These are phyloP conservation scores for Yamadazyma paraphyllophila DNA, from an alignment of 805 yeast species.

Conservation along the genomic window DNA sequence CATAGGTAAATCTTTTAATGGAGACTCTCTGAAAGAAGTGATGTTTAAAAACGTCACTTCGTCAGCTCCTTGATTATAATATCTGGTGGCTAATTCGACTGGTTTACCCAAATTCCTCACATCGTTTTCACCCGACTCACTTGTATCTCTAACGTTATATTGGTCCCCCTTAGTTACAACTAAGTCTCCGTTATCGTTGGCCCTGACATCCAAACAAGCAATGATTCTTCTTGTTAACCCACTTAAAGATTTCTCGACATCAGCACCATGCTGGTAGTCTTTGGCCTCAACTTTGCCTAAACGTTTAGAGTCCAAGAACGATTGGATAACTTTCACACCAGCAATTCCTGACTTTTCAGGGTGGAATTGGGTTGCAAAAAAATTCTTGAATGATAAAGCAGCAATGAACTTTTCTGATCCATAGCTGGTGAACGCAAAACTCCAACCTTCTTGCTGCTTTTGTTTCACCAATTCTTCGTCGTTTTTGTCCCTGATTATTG, in stretches of 20 bases:
- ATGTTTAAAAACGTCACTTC: slow-evolving; percentile 93
- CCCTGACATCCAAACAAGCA: slow-evolving; percentile 96
- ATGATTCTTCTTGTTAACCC: slow-evolving; percentile 89
- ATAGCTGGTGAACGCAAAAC: slow-evolving; percentile 67
- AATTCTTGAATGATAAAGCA: slow-evolving; percentile 69
- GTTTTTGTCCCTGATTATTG: slow-evolving; percentile 43
- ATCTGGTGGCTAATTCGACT: slow-evolving; percentile 86
- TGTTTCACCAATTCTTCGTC: slow-evolving; percentile 26
- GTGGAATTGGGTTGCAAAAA: slow-evolving; percentile 96
- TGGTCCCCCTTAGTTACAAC: slow-evolving; percentile 99
- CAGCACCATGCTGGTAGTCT: slow-evolving; percentile 17
- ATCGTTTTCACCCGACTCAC: slow-evolving; percentile 39
- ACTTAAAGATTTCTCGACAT: slow-evolving; percentile 31
- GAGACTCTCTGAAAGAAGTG: slow-evolving; percentile 94
- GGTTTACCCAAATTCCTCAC: slow-evolving; percentile 97
- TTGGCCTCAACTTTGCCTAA: slow-evolving; percentile 18
- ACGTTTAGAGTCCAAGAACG: slow-evolving; percentile 57
- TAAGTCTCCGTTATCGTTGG: slow-evolving; percentile 90
- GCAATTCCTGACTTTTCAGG: slow-evolving; percentile 98
- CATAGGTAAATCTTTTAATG: slow-evolving; percentile 93
- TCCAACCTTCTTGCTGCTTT: slow-evolving; percentile 54
- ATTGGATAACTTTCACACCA: slow-evolving; percentile 72
- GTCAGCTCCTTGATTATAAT: slow-evolving; percentile 94
- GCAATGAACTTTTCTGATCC: slow-evolving; percentile 82
- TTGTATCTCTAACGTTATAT: slow-evolving; percentile 84